Conservation (phyloP, 768 basidiomycete species). For the Megacollybia marginata region DNA sequence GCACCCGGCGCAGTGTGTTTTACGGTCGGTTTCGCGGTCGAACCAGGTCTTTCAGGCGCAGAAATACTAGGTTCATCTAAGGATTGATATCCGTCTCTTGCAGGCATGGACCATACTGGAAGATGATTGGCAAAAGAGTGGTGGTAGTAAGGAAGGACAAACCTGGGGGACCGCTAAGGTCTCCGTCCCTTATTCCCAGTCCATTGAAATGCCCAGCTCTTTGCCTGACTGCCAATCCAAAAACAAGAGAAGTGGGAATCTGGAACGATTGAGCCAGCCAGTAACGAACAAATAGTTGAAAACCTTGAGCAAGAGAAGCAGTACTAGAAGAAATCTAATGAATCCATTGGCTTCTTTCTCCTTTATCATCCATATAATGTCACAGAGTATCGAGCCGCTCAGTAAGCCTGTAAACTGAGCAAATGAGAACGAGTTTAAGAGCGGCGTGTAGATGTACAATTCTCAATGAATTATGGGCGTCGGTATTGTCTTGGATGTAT, state of each 20-base stretch:
- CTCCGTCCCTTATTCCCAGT: slow-evolving; percentile 31
- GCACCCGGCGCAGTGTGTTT: slow-evolving; percentile 6
- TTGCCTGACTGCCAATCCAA: slow-evolving; percentile 45
- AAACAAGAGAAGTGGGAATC: slow-evolving; percentile 55
- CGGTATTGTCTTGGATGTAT: slow-evolving; percentile 63
- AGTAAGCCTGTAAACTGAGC: slow-evolving; percentile 60
- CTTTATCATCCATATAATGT: slow-evolving; percentile 61
- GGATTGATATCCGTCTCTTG: slow-evolving; percentile 57
- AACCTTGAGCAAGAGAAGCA: slow-evolving; percentile 57
- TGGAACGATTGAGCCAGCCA: slow-evolving; percentile 14
- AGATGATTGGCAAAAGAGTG: not conserved
- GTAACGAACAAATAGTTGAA: not conserved
- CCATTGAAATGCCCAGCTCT: slow-evolving; percentile 50
- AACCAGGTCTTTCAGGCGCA: slow-evolving; percentile 15
- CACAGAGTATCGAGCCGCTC: slow-evolving; percentile 53
- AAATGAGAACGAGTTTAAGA: not conserved
- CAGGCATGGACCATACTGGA: slow-evolving; percentile 75
- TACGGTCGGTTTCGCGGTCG: slow-evolving; percentile 13
- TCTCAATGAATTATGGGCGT: slow-evolving; percentile 58
- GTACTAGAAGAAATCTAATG: slow-evolving; percentile 43
- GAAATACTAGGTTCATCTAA: slow-evolving; percentile 34
- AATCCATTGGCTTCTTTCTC: slow-evolving; percentile 46
- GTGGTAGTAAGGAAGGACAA: slow-evolving; percentile 3
- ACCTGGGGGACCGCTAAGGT: slow-evolving; percentile 54
- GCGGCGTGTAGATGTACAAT: slow-evolving; percentile 31